phyloP scores from a whole-genome alignment of 164 flowering plant species.

The Tinospora cordifolia region DNA sequence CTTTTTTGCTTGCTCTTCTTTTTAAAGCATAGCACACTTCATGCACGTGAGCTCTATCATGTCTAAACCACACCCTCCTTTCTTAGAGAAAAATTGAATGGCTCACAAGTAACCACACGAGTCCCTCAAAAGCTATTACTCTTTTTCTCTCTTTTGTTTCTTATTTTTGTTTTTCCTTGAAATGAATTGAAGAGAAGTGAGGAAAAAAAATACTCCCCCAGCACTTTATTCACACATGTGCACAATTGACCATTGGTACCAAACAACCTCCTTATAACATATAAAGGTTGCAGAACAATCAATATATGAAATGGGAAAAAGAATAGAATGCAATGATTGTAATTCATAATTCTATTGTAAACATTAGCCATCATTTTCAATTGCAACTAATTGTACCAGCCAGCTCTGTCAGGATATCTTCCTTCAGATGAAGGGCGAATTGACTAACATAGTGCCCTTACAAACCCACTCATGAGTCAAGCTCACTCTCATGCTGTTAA shows the following conservation, averaged over 20 bases:
- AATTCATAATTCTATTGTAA: too few species aligned
- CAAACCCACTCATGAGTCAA: too few species aligned
- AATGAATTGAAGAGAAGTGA: not conserved
- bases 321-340: too few species aligned
- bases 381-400: too few species aligned
- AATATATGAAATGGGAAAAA: too few species aligned
- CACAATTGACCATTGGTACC: not conserved
- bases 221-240: not conserved
- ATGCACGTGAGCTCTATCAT: slow-evolving; percentile 26
- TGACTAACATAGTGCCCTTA: too few species aligned
- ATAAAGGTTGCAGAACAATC: not conserved
- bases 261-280: not conserved
- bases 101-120: slow-evolving; percentile 17
- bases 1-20: slow-evolving; percentile 2
- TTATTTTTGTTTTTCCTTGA: too few species aligned
- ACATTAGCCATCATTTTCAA: too few species aligned
- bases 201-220: not conserved
- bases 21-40: slow-evolving; percentile 13
- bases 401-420: too few species aligned
- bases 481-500: too few species aligned
- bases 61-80: slow-evolving; percentile 27
- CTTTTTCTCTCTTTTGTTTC: too few species aligned
- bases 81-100: slow-evolving; percentile 5
- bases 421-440: too few species aligned
- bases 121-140: not conserved